Percentiles rank a stretch among this genome's conserved stretches.
Evolutionary conservation across 148 eudicot species (phyloP).

Genomic region (Rhododendron kiyosumense): DNA sequence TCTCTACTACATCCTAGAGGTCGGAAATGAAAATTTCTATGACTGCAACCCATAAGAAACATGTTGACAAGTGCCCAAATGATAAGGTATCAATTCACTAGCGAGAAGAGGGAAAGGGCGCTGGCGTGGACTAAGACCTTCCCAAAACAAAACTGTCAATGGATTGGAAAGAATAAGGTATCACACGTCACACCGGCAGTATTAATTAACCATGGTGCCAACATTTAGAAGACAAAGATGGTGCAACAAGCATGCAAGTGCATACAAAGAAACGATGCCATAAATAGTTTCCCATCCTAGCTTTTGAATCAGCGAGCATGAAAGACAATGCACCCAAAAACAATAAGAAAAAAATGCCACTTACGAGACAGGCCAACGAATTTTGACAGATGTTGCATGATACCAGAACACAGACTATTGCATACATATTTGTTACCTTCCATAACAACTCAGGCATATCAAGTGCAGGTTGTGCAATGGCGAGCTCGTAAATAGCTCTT

Average conservation of each 20-base stretch:
- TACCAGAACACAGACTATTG: neutral
- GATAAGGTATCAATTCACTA: neutral
- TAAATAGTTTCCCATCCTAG: neutral
- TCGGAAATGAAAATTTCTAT: neutral
- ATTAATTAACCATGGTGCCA: neutral
- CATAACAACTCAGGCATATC: constrained; percentile 93
- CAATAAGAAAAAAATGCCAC: neutral
- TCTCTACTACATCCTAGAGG: neutral
- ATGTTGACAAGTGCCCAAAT: neutral
- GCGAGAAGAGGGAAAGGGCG: neutral
- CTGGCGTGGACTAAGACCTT: neutral
- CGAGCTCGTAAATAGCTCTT: constrained; percentile 84
- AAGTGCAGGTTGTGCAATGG: constrained; percentile 86
- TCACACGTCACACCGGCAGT: neutral
- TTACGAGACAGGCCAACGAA: neutral
- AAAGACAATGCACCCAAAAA: neutral
- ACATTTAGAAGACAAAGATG: neutral
- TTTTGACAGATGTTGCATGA: neutral
- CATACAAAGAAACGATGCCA: neutral
- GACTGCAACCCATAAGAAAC: neutral
- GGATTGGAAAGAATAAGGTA: neutral
- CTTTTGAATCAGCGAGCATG: neutral
- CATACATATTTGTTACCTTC: constrained; percentile 51
- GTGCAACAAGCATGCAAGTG: neutral
- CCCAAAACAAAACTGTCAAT: neutral